Base-by-base conservation (phyloP, 1,284 basidiomycete genomes). In the Mycena citricolor region DNA sequence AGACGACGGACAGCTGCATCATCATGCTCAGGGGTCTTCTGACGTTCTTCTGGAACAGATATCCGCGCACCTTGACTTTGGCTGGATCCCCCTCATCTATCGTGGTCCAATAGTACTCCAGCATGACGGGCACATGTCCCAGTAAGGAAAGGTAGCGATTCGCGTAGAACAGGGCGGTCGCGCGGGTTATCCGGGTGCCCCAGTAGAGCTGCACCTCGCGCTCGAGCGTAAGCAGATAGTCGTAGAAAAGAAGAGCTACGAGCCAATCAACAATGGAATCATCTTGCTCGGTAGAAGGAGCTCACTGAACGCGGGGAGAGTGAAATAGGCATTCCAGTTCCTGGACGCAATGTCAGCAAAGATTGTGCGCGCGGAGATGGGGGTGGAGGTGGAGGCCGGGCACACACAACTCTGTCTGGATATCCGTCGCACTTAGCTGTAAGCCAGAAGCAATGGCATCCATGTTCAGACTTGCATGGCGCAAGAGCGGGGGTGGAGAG, bases 181-280 rank as follows among this genome's bases (percentile, higher is more conserved):
- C 55, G 56, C 61, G 64, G 16, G 57, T 60, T 25, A 60, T 37
- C 5, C 42, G 37, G 13, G 52, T 43, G 8, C 39, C 49, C 70
- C 71, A 74, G 54, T 68, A 71, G 14, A 60, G 56, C 13, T 59
- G 57, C 22, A 68, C 43, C 48, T 74, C 72, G 10, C 45, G 42
- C 2, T 58, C 39, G 12, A 72, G 38, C 1, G 70, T 74, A 24
- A 72, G 54, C 6, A 58, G 8, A 42, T 69, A 70, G 48, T 74
- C 71, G 34, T 73, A 72, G 32, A 65, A 62, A 8, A 73, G 60
- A 28, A 71, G 57, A 1, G 42, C 67, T 71, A 51, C 2, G 45
- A n/a, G n/a, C n/a, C n/a, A n/a, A n/a, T n/a, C n/a, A n/a, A n/a
- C n/a, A n/a, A n/a, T n/a, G n/a, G n/a, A n/a, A n/a, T n/a, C n/a